Evolutionary conservation across 2,329 filamentous ascomycete genomes (phyloP).

Genomic region (Ophiostoma tasmaniense): DNA sequence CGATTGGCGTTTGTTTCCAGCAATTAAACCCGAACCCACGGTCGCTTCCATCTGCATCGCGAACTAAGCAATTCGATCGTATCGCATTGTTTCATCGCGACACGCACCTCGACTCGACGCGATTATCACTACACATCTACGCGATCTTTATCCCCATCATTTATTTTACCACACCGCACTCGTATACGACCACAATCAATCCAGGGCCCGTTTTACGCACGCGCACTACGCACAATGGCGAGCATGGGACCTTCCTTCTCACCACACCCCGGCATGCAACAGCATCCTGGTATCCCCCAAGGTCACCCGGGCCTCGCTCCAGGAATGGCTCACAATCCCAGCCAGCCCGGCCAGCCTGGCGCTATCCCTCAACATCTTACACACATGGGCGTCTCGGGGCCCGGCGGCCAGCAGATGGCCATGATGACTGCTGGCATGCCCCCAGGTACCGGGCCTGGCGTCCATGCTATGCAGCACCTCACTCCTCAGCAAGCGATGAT

Average conservation of each 20-base stretch:
- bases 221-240: conserved; percentile 53
- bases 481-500: conserved; percentile 53
- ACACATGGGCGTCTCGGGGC: conserved; percentile 64
- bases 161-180: neutral
- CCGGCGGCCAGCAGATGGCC: conserved; percentile 60
- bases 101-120: neutral
- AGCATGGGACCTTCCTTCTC: conserved; percentile 55
- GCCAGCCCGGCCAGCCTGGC: conserved; percentile 57
- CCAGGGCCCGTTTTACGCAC: conserved; percentile 1
- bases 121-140: conserved; percentile 3
- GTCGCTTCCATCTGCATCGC: neutral
- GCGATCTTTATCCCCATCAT: neutral
- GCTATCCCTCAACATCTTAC: conserved; percentile 59
- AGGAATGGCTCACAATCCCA: conserved; percentile 58
- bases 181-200: neutral
- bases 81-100: neutral
- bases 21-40: neutral
- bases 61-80: neutral
- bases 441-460: conserved; percentile 54
- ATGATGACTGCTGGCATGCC: conserved; percentile 69
- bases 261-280: conserved; percentile 63
- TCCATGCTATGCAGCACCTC: conserved; percentile 64
- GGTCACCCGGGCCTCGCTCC: conserved; percentile 53
- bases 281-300: conserved; percentile 59
- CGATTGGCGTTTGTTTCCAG: neutral